Evolutionary conservation across 495 filamentous ascomycete genomes (phyloP), one percentile per base, ranked within the genome.

Genomic region (Hyaloscypha hepaticicola): DNA sequence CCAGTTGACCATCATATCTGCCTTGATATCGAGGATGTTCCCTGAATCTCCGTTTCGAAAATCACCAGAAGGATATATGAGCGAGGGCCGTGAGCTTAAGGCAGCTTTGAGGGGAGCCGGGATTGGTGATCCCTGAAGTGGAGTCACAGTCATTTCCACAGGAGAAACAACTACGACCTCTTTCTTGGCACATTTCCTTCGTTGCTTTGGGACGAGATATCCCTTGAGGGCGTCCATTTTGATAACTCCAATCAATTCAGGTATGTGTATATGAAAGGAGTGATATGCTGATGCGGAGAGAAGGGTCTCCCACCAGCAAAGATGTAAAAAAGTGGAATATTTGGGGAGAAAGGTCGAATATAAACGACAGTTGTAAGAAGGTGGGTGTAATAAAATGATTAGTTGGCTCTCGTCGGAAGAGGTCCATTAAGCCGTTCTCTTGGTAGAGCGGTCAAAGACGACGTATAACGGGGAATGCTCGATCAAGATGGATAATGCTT

Each of bases 1-100:
- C 77, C 80, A 87, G 60, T 82, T 83, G 66, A 84, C 82, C 77
- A 85, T 83, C 60, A 89, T 80, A 69, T 86, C 82, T 61, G 68
- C 73, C 70, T 84, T 83, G 66, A 87, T 80, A 55, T 86, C 79
- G 48, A 73, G 66, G 27, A 87, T 70, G 33, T 75, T 74, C 38
- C 80, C 78, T 14, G 48, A 61, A 1, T 67, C 29, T 11, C 55
- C 26, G 62, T 79, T 83, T 63, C 81, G 73, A 55, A 79, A 75
- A 59, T 83, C 80, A 45, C 78, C 77, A 4, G 58, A 66, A 0
- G 82, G 83, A 62, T 79, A 82, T 24, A 81, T 64, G n/a, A n/a
- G n/a, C n/a, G n/a, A 24, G 81, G 31, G 31, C 31, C 31, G 31
- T 5, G 31, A 34, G 12, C 5, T 34, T 5, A 34, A 12, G 31